These are phyloP conservation scores for Hanseniaspora hatyaiensis DNA, from an alignment of 805 yeast genomes.

Conservation along the genomic window DNA sequence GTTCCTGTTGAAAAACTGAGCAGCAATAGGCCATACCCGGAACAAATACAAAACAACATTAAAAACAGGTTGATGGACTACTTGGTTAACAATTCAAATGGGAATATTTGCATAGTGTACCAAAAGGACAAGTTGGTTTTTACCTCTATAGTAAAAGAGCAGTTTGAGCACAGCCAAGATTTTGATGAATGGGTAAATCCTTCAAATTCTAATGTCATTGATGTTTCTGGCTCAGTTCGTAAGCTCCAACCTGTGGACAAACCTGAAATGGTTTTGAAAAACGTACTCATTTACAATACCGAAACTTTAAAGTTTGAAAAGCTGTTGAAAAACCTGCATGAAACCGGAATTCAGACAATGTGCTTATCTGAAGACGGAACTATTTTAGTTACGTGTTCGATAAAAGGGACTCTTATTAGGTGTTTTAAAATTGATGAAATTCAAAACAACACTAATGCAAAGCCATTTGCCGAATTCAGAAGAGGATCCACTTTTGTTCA, in stretches of 20 bases:
- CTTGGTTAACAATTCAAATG: constrained; percentile 6
- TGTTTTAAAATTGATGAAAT: constrained; percentile 48
- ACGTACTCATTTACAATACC: constrained; percentile 69
- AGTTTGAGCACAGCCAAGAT: neutral
- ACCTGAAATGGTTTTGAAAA: constrained; percentile 20
- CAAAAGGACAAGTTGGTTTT: constrained; percentile 8
- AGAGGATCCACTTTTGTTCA: constrained; percentile 66
- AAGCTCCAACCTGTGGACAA: constrained; percentile 7
- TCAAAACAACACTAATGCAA: constrained; percentile 17
- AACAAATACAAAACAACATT: constrained; percentile 1
- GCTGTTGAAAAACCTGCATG: constrained; percentile 26
- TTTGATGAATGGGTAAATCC: neutral
- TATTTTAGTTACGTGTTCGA: constrained; percentile 54
- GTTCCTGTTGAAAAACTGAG: neutral
- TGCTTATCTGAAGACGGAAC: constrained; percentile 48
- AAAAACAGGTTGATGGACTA: constrained; percentile 8
- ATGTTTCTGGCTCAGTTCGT: neutral
- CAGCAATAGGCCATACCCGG: neutral
- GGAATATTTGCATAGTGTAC: constrained; percentile 9
- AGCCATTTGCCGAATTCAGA: constrained; percentile 42
- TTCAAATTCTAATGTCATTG: neutral
- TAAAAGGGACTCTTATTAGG: constrained; percentile 59
- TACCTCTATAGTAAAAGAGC: constrained; percentile 11
- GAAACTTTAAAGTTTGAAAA: constrained; percentile 61
- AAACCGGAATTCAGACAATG: constrained; percentile 25